Base-by-base conservation (phyloP, 1,284 basidiomycete species). In the Rhodotorula mucilaginosa region DNA sequence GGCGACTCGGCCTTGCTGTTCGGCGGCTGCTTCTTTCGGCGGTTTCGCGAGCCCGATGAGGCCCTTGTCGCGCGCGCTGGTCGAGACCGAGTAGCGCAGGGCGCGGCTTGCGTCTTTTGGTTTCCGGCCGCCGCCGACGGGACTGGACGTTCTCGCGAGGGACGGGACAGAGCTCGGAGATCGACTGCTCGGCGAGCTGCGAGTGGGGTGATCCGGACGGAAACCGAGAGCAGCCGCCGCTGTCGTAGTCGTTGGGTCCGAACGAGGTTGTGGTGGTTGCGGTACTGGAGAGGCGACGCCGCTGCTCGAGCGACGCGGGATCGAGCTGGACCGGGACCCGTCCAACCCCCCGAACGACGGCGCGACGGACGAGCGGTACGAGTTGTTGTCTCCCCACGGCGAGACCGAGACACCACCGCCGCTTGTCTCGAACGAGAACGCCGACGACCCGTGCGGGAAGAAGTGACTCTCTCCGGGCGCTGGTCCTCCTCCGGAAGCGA, bases 31-130 rank as follows among this genome's bases (percentile, higher is more conserved):
- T 10, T 69, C 68, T 39, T 52, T 60, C 2, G 67, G 60, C 16
- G 70, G 75, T 29, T 72, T 74, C 31, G 75, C 73, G 21, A 76
- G 52, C 10, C 68, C 75, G 21, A 76, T 60, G 44, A 76, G 49
- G 2, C 73, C 73, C 54, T 71, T 70, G 31, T 72, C 73, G 16
- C 62, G 61, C 58, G 62, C 34, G 23, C 51, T 58, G 2, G 46
- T 66, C 13, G 57, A 44, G 16, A 74, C 29, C 13, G 67, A 8
- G 54, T 47, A 69, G 5, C 64, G 64, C 64, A 73, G 15, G 7
- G 46, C 60, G 23, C 74, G 52, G 29, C 65, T 68, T 44, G 57
- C 49, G 34, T 74, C 72, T 56, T 70, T 73, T 31, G 48, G 46
- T 51, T 71, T 75, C 58, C 67, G 34, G 5, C 70, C 70, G 21